Evolutionary conservation across 208 protist genomes (phyloP).

Genomic region (Acanthamoeba healyi): DNA sequence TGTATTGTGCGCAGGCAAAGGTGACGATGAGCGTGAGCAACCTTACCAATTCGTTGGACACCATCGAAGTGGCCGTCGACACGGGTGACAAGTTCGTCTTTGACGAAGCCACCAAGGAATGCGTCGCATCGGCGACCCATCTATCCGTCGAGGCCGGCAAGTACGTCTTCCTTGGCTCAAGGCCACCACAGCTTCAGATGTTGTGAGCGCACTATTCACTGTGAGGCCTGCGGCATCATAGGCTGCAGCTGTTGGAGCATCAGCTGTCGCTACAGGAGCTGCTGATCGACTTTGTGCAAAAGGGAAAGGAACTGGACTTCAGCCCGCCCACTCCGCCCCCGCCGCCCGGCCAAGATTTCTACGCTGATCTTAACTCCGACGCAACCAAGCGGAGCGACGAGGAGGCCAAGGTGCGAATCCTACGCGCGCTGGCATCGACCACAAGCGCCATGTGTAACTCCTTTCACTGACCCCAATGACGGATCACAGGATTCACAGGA

Average conservation of each 20-base stretch:
- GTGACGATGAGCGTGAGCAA: background rate
- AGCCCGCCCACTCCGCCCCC: background rate
- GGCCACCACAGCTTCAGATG: too few relatives aligned
- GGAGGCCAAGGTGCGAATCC: too few relatives aligned
- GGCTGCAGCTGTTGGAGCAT: background rate
- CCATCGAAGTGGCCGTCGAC: background rate
- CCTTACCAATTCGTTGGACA: background rate
- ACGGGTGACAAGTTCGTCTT: slow-evolving; percentile 23
- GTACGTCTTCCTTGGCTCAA: too few relatives aligned
- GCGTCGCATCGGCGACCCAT: background rate
- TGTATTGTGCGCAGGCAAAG: background rate
- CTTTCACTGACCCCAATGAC: too few relatives aligned
- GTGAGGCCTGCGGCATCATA: too few relatives aligned
- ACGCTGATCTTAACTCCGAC: background rate
- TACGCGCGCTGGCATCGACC: too few relatives aligned
- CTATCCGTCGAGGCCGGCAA: background rate
- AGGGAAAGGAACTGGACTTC: background rate
- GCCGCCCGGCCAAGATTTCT: background rate
- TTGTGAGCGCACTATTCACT: too few relatives aligned
- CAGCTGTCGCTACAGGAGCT: slow-evolving; percentile 8
- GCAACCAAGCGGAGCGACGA: background rate
- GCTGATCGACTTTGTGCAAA: background rate
- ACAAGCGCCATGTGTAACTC: too few relatives aligned
- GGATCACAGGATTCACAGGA: too few relatives aligned
- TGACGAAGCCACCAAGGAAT: background rate